Base-by-base conservation (phyloP, 1,284 basidiomycete species). In the Pseudozyma tsukubaensis region DNA sequence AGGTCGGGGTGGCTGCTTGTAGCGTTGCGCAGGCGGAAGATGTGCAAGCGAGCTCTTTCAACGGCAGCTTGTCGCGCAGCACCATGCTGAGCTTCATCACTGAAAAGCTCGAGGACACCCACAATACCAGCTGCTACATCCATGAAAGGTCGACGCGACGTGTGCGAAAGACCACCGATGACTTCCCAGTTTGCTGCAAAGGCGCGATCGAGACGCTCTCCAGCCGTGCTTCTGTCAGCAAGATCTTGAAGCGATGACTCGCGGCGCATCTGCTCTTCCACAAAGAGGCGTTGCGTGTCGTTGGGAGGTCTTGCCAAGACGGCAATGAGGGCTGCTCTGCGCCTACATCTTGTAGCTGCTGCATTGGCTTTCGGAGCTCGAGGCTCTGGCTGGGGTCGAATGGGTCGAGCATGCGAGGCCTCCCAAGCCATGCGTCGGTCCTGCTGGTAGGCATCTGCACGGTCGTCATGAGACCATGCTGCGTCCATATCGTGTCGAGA, bases 131-230 rank as follows among this genome's bases (percentile, higher is more conserved):
- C 52, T 18, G 57, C 65, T 0, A 73, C 58, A 12, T 73, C 71
- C 71, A 73, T 73, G 21, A 73, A 73, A 6, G 71, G 65, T 19
- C 65, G 57, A 13, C 61, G 56, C 1, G 71, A 57, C n/a, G 60
- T 9, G 7, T 59, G 48, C 36, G 61, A 49, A 0, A 73, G 54
- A 13, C 61, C 48, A 14, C 71, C 71, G 10, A 73, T 44, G n/a
- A 47, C 58, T 12, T 73, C 65, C 71, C 71, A 73, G 16, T 73
- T 61, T 8, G 58, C 57, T 14, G 71, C 59, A 44, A 73, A 68
- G 18, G 65, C 71, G 7, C 37, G 57, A 4, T 73, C 65, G 7
- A 73, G 58, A 5, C 65, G 64, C 37, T 73, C 71, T 18, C 55
- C 61, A 29, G 71, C 50, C 7, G 50, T 50, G 40, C 40, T 35